Base-by-base conservation (phyloP, 306 rosid genomes). In the Lathyrus sativus region DNA sequence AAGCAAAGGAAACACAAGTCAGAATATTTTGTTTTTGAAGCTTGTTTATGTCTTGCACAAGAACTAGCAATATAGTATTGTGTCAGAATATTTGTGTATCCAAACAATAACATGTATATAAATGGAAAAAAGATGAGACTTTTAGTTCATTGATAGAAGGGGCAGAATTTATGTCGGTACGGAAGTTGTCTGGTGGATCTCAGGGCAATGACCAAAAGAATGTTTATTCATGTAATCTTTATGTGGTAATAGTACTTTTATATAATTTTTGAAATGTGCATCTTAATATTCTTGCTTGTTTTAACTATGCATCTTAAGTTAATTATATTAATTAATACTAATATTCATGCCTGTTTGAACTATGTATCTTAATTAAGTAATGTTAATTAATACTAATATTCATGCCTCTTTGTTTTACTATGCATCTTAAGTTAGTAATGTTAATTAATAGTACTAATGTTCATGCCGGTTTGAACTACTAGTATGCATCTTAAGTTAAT, bases 11-110 rank as follows among this genome's bases (percentile, higher is more conserved):
- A 9, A 39, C 66, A 67, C 65, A 63, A 49, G 76, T 55, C 7
- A 62, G 19, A 19, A 31, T 31, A 22, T 41, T 80, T 80, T 50
- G 56, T 58, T 77, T 60, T 75, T 53, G 67, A 71, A 38, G 68
- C 45, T 54, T 24, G 63, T 70, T n/a, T 15, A 58, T 70, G 60
- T 43, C 55, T 69, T 12, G 44, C 31, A 29, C 31, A 2, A 14
- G 33, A 19, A 19, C 11, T 53, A 53, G 59, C 22, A 35, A 35
- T 35, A 33, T 39, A 28, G 9, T 15, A 54, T 60, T 9, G 61
- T 65, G 77, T 75, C 70, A 48, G 76, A 70, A 28, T 11, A 6
- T 54, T 54, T 69, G 43, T 50, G 65, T 54, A 49, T 46, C 65
- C 53, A 53, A 4, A 14, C 19, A 51, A 9, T 19, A 48, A 29